Percentiles rank a stretch among this genome's conserved stretches.
These are phyloP conservation scores for Amphirosellinia nigrospora DNA, from an alignment of 495 filamentous ascomycete species.

Conservation along the genomic window DNA sequence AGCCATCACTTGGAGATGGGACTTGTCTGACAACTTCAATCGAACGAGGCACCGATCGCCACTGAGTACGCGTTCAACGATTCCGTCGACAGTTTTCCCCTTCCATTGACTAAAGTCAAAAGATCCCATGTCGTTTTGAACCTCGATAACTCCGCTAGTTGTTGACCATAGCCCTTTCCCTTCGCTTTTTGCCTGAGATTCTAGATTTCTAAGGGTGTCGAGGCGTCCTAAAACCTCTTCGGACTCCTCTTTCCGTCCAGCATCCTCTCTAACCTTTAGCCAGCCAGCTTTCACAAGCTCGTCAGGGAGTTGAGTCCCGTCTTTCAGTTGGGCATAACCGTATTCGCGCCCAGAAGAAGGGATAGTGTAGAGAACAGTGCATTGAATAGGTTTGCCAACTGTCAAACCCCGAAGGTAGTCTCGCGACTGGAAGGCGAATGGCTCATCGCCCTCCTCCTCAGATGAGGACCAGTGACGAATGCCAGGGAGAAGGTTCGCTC, in stretches of 20 bases:
- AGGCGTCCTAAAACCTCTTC: constrained; percentile 73
- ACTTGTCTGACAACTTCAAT: constrained; percentile 72
- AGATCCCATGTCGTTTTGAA: constrained; percentile 76
- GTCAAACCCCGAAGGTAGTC: constrained; percentile 84
- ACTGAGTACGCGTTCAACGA: constrained; percentile 85
- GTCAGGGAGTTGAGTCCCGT: constrained; percentile 78
- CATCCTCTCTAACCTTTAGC: constrained; percentile 90
- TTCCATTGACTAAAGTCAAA: constrained; percentile 77
- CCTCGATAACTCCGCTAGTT: constrained; percentile 67
- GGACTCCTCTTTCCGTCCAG: constrained; percentile 82
- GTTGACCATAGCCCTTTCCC: constrained; percentile 79
- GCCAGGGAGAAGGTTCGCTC: constrained; percentile 89
- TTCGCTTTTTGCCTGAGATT: constrained; percentile 78
- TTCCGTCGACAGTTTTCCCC: constrained; percentile 73
- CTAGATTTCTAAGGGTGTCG: constrained; percentile 76
- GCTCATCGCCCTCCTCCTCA: constrained; percentile 92
- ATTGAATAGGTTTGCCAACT: constrained; percentile 87
- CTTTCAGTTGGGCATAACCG: constrained; percentile 74
- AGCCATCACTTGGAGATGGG: constrained; percentile 81
- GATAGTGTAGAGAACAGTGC: constrained; percentile 79
- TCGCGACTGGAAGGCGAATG: constrained; percentile 88
- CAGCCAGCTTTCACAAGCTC: constrained; percentile 83
- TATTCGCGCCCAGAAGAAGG: constrained; percentile 88
- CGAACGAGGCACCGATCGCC: constrained; percentile 91
- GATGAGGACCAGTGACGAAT: constrained; percentile 84